Base-by-base conservation (phyloP, 805 yeast species). In the Pichia sporocuriosa region DNA sequence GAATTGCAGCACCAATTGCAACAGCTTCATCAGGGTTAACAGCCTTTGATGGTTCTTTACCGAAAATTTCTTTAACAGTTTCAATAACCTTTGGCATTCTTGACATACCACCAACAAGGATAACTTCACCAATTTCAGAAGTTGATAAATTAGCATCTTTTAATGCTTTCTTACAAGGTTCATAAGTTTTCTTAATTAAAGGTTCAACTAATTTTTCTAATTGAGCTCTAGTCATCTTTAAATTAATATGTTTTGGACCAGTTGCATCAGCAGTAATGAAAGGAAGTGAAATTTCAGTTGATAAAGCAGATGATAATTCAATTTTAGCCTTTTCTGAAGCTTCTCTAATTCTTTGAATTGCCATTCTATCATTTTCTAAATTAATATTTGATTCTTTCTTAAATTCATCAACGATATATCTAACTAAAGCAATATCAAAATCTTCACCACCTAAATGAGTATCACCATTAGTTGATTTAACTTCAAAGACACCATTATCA, bases 401-500 rank as follows among this genome's bases (percentile, higher is more conserved):
- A 65, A 83, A 81, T 27, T 63, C 64, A 19, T 75, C 76, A 26
- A 82, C 60, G 40, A 84, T 77, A 62, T 78, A 65, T 73, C 95
- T 82, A 55, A 89, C 94, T 48, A 88, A 66, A 52, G 83, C 72
- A 60, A 88, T 89, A 68, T 84, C 94, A 65, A 84, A 84, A 69
- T 84, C 94, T 71, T 84, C 94, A 73, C 94, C 94, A 72, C 94
- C 94, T 62, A 84, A 72, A 70, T 84, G 94, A 54, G 94, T 84
- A 70, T 84, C 93, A 80, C 94, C 97, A 70, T 89, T 89, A 62
- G 97, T 88, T 49, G 96, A 86, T 73, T 88, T 88, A 66, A 88
- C 97, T 76, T 88, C 97, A 59, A 88, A 88, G 54, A 88, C 97
- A 76, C 97, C 97, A 63, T 88, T 87, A 71, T 89, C 96, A 58